These are phyloP conservation scores for Phascolomyces articulosus DNA, from an alignment of 371 early-diverging fungal genomes.

Conservation along the genomic window DNA sequence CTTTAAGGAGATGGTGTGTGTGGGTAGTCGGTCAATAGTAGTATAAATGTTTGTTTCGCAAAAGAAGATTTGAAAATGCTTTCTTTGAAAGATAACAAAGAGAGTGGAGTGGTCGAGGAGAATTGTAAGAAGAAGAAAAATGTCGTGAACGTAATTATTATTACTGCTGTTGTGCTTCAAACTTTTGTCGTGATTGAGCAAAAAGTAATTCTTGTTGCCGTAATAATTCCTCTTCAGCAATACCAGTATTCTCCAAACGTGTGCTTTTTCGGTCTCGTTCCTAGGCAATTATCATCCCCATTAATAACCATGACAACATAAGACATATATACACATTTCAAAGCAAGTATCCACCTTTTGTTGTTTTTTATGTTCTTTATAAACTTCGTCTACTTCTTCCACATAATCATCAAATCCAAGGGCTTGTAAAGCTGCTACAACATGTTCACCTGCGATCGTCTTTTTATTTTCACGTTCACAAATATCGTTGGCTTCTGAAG, in stretches of 20 bases:
- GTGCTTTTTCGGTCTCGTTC: slow-evolving; percentile 89
- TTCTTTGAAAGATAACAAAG: no score
- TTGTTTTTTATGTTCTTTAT: slow-evolving; percentile 87
- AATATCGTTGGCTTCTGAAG: slow-evolving; percentile 95
- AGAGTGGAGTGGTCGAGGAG: no score
- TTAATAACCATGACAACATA: no score
- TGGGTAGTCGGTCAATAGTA: no score
- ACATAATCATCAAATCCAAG: slow-evolving; percentile 95
- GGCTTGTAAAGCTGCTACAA: slow-evolving; percentile 87
- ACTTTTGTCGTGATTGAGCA: slow-evolving; percentile 86
- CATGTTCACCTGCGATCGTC: slow-evolving; percentile 98
- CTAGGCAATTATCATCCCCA: slow-evolving; percentile 35
- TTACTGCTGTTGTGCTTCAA: slow-evolving; percentile 64
- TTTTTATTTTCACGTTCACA: slow-evolving; percentile 98
- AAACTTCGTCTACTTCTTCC: slow-evolving; percentile 86
- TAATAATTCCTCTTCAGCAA: slow-evolving; percentile 91
- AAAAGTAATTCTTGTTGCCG: slow-evolving; percentile 92
- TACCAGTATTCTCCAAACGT: slow-evolving; percentile 87
- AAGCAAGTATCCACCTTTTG: slow-evolving; percentile 62
- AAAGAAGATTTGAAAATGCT: no score
- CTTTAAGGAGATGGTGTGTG: no score
- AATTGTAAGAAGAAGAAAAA: no score
- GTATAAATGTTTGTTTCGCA: no score
- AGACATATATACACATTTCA: no score
- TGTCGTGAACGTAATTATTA: no score